These are phyloP conservation scores for Ampelocalamus luodianensis DNA, from an alignment of 176 grass and related monocot species.

Conservation along the genomic window DNA sequence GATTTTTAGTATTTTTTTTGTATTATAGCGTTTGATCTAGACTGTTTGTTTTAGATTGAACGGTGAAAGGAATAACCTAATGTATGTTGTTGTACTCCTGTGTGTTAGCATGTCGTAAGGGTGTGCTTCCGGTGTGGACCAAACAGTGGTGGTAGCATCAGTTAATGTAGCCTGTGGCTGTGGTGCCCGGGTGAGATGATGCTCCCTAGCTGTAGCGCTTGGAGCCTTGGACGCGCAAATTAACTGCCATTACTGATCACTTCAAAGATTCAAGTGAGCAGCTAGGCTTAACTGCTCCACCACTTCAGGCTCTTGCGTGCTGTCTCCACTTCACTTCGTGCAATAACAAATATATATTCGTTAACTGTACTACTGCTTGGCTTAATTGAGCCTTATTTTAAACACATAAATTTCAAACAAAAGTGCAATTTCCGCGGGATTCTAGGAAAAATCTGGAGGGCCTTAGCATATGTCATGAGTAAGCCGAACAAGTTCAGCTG, in stretches of 20 bases:
- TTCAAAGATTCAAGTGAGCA: neutral
- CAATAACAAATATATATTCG: too few relatives aligned
- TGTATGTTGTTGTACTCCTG: too few relatives aligned
- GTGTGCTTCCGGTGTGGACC: neutral
- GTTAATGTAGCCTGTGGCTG: neutral
- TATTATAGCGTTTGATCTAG: too few relatives aligned
- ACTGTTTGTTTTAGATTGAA: too few relatives aligned
- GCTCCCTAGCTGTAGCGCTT: too few relatives aligned
- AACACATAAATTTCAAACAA: neutral
- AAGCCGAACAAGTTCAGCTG: neutral
- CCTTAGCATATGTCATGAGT: neutral
- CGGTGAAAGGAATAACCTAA: too few relatives aligned
- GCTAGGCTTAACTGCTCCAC: neutral
- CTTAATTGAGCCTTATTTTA: too few relatives aligned
- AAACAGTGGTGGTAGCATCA: neutral
- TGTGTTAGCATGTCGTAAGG: neutral
- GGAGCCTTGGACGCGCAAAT: neutral
- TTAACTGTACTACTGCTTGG: neutral
- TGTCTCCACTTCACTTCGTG: neutral
- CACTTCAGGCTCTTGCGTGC: neutral
- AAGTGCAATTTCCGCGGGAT: neutral
- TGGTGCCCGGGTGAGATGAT: neutral
- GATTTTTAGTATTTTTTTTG: too few relatives aligned
- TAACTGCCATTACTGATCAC: neutral
- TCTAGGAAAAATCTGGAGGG: neutral